A percentile compares a stretch with the other conserved stretches of the same genome.
Conservation (phyloP, 345 rosid genomes). For the Noccaea caerulescens region DNA sequence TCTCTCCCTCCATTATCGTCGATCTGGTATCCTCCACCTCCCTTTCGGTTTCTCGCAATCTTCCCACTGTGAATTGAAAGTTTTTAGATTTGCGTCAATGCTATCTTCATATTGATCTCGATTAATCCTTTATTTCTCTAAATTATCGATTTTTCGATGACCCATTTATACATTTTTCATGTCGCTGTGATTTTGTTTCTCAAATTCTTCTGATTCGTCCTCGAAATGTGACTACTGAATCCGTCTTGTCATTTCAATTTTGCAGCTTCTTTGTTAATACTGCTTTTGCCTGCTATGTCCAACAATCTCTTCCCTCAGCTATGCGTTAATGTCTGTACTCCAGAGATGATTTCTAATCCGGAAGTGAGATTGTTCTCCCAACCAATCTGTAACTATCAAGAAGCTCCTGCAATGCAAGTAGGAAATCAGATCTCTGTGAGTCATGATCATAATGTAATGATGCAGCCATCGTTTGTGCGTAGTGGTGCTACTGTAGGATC, state of each 20-base stretch:
- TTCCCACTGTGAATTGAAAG: too few relatives aligned
- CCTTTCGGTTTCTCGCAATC: too few relatives aligned
- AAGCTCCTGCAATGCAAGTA: not conserved
- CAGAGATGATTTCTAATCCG: conserved; percentile 42
- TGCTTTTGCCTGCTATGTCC: conserved; percentile 52
- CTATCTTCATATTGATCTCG: too few relatives aligned
- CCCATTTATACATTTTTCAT: too few relatives aligned
- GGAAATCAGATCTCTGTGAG: conserved; percentile 35
- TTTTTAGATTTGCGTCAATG: too few relatives aligned
- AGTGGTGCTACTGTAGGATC: conserved; percentile 43
- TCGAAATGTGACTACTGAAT: not conserved
- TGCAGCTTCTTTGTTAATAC: conserved; percentile 12
- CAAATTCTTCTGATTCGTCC: too few relatives aligned
- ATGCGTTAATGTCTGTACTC: conserved; percentile 30
- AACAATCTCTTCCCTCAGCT: conserved; percentile 58
- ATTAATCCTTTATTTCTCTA: too few relatives aligned
- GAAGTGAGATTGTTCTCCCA: conserved; percentile 33
- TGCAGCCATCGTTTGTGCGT: conserved; percentile 30
- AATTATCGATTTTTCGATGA: too few relatives aligned
- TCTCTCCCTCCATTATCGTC: conserved; percentile 2
- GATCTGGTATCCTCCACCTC: not conserved
- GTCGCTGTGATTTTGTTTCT: too few relatives aligned
- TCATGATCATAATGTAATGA: conserved; percentile 34
- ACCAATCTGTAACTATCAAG: conserved; percentile 19
- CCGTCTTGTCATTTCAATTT: not conserved